phyloP scores from a whole-genome alignment of 306 rosid genomes.

The Dalbergia oliveri region DNA sequence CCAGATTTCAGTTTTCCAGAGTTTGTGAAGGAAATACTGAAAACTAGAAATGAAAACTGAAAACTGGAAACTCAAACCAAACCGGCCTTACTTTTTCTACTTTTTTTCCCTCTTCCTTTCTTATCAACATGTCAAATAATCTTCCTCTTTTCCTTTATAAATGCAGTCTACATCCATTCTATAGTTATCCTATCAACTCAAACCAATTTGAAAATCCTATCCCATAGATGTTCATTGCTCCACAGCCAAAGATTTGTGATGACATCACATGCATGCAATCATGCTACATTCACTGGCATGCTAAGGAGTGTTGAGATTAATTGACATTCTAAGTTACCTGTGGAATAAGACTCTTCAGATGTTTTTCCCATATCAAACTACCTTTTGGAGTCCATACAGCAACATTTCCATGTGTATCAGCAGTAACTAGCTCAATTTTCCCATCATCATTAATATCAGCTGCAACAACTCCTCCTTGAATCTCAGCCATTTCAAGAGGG shows the following conservation, averaged over 20 bases:
- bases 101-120: background rate
- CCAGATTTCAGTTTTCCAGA: no score
- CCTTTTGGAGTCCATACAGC: constrained; percentile 98
- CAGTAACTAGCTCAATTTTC: constrained; percentile 90
- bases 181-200: constrained; percentile 34
- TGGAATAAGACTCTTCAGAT: constrained; percentile 93
- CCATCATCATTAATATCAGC: constrained; percentile 99
- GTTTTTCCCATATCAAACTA: constrained; percentile 83
- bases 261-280: constrained; percentile 18
- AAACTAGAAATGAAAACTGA: no score
- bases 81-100: constrained; percentile 10
- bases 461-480: constrained; percentile 89
- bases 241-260: background rate
- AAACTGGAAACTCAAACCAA: no score
- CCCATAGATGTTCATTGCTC: constrained; percentile 4
- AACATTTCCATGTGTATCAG: constrained; percentile 94
- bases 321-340: constrained; percentile 62
- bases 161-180: constrained; percentile 12
- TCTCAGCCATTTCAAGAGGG: constrained; percentile 99
- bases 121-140: background rate
- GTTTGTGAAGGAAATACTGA: no score
- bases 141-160: background rate
- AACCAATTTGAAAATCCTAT: constrained; percentile 24
- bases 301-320: constrained; percentile 34
- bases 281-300: constrained; percentile 30